Evolutionary conservation across 2,329 filamentous ascomycete species (phyloP).

Genomic region (Fusarium transvaalense): DNA sequence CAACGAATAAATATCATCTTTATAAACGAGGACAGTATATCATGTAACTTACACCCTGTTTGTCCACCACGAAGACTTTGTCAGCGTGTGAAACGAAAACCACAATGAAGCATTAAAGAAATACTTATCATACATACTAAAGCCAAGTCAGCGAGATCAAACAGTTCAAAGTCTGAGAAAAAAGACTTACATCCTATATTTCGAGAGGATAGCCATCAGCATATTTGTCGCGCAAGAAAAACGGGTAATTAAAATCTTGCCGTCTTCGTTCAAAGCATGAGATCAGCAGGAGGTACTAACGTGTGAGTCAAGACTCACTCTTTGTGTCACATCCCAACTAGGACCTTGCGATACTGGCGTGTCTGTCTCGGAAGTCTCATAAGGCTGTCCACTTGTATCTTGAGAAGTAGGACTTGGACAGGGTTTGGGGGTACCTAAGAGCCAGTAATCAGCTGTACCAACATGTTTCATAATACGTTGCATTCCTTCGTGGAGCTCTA

Average conservation of each 20-base stretch:
- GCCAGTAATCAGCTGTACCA: not conserved
- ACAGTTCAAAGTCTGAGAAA: too few species aligned
- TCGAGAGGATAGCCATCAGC: too few species aligned
- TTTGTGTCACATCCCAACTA: not conserved
- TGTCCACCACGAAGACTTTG: not conserved
- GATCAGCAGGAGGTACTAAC: too few species aligned
- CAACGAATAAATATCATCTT: not conserved
- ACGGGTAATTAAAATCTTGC: too few species aligned
- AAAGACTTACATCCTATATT: not conserved
- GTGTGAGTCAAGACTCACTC: not conserved
- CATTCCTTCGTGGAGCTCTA: not conserved
- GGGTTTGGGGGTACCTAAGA: not conserved
- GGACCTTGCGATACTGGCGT: not conserved
- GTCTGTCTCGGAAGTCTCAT: rapidly evolving
- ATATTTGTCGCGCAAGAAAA: too few species aligned
- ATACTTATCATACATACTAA: not conserved
- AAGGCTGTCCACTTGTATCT: not conserved
- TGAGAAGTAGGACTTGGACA: not conserved
- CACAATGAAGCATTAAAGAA: not conserved
- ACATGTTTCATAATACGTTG: not conserved
- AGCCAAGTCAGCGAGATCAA: not conserved
- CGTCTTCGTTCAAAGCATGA: too few species aligned
- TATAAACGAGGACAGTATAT: too few species aligned
- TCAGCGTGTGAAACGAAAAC: not conserved
- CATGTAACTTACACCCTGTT: not conserved